Percentiles rank a stretch among this genome's conserved stretches.
Evolutionary conservation across 1,139 yeast species (phyloP).

Genomic region (Nakaseomyces nivariensis): DNA sequence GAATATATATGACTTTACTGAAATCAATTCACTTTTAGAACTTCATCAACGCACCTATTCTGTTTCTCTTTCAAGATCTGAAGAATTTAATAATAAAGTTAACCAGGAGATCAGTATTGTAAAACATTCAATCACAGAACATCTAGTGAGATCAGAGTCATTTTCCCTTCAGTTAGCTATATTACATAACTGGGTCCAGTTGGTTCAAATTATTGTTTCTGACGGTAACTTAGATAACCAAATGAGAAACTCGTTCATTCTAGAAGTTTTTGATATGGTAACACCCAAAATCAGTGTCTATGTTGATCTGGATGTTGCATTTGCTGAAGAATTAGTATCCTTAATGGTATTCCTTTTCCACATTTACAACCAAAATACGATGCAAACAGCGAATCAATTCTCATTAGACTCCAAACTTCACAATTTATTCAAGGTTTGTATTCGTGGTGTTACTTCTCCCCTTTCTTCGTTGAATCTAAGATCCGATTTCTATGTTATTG

Average conservation of each 20-base stretch:
- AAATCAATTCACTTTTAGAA: conserved; percentile 27
- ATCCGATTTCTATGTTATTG: conserved; percentile 67
- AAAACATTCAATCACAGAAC: conserved; percentile 31
- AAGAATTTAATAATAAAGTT: conserved; percentile 11
- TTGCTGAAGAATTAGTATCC: conserved; percentile 70
- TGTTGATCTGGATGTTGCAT: conserved; percentile 52
- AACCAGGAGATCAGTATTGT: conserved; percentile 13
- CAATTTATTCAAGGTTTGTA: conserved; percentile 62
- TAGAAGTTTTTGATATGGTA: conserved; percentile 66
- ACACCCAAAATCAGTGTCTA: conserved; percentile 71
- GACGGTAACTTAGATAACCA: conserved; percentile 41
- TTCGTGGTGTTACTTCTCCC: conserved; percentile 63
- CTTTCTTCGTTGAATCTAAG: conserved; percentile 59
- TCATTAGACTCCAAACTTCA: conserved; percentile 40
- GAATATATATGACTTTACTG: conserved; percentile 27
- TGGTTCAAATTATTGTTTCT: conserved; percentile 61
- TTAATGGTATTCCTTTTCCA: conserved; percentile 64
- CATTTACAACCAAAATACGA: conserved; percentile 42
- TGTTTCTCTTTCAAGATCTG: neutral
- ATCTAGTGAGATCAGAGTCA: conserved; percentile 38
- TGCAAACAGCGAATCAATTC: conserved; percentile 31
- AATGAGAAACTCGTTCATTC: conserved; percentile 49
- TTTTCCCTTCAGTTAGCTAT: conserved; percentile 48
- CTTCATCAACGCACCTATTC: conserved; percentile 13
- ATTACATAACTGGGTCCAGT: conserved; percentile 73